Evolutionary conservation across 2,329 filamentous ascomycete species (phyloP), one percentile per base, ranked within the genome.

Genomic region (Pseudogymnoascus sp.): DNA sequence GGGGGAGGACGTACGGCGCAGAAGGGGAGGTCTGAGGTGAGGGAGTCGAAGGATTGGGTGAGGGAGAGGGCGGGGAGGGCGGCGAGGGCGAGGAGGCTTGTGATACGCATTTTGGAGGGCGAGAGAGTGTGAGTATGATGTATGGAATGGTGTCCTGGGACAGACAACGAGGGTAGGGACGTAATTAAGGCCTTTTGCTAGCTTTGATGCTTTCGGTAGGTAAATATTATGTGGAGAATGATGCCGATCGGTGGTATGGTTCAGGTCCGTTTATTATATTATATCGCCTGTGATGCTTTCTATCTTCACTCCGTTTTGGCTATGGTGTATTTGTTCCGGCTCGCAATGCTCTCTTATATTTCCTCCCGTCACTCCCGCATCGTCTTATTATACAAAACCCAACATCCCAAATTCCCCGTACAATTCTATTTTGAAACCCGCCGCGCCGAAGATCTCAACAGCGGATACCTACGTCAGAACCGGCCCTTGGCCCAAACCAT

Each of bases 401-500:
- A 19, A 33, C n/a, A 8, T 33, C 9, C 6, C 8, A 13, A 33
- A 57, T 15, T 5, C 28, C 3, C n/a, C n/a, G n/a, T n/a, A 31
- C 9, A 4, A 33, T 57, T 57, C 50, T 57, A 57, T 57, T 57
- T 57, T 57, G 50, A 57, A 57, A 57, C 50, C 17, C 7, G 31
- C 50, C 35, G 50, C 50, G 50, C 10, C 13, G n/a, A 57, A 57
- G 50, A 57, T 35, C 50, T 57, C 21, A 57, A 28, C 50, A 13
- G 50, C 50, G 50, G 50, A 57, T 57, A 57, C 8, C 50, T 57
- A 57, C 50, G 50, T 57, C 50, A 57, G 50, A 57, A 21, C 28
- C 17, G 28, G 26, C 11, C 17, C 11, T 11, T 33, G 8, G 28
- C 10, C n/a, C n/a, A 21, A 8, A 21, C 11, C 28, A 21, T 21